Percentiles rank a stretch among this genome's conserved stretches.
Conservation (phyloP, 495 filamentous ascomycete species). For the Patellaria atrata region DNA sequence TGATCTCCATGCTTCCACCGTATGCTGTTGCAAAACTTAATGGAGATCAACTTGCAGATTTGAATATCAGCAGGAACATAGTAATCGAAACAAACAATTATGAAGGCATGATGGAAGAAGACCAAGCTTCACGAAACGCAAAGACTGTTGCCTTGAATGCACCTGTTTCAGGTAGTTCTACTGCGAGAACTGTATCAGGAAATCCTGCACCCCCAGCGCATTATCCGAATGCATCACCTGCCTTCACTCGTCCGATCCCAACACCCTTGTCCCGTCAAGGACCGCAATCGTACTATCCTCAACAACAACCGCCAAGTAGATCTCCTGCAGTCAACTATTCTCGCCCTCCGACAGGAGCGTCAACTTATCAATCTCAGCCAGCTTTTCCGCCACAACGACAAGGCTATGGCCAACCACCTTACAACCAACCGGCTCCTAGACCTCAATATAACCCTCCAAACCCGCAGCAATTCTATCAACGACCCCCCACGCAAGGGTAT, state of each 20-base stretch:
- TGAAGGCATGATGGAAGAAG: slow-evolving; percentile 74
- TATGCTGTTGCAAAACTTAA: slow-evolving; percentile 76
- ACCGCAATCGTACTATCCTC: slow-evolving; percentile 20
- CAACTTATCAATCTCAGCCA: slow-evolving; percentile 10
- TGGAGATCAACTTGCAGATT: slow-evolving; percentile 64
- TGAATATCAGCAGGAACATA: slow-evolving; percentile 74
- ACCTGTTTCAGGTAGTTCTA: slow-evolving; percentile 12
- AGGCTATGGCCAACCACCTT: slow-evolving; percentile 12
- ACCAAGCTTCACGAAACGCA: slow-evolving; percentile 38
- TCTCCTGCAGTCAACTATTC: slow-evolving; percentile 17
- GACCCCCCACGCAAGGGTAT: slow-evolving; percentile 10
- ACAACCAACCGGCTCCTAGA: slow-evolving; percentile 16
- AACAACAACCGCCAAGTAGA: slow-evolving; percentile 17
- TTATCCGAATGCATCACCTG: slow-evolving; percentile 10
- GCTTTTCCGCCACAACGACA: slow-evolving; percentile 8
- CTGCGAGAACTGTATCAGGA: slow-evolving; percentile 11
- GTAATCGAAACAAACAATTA: slow-evolving; percentile 55
- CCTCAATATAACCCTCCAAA: slow-evolving; percentile 8
- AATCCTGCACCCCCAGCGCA: slow-evolving; percentile 7
- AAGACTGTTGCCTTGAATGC: slow-evolving; percentile 20
- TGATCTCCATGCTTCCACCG: slow-evolving; percentile 66
- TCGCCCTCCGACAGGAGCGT: slow-evolving; percentile 12
- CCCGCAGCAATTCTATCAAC: slow-evolving; percentile 13
- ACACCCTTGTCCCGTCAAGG: slow-evolving; percentile 11
- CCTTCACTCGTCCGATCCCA: slow-evolving; percentile 19